Evolutionary conservation across 2,329 filamentous ascomycete genomes (phyloP).

Genomic region (Pseudogymnoascus pannorum): DNA sequence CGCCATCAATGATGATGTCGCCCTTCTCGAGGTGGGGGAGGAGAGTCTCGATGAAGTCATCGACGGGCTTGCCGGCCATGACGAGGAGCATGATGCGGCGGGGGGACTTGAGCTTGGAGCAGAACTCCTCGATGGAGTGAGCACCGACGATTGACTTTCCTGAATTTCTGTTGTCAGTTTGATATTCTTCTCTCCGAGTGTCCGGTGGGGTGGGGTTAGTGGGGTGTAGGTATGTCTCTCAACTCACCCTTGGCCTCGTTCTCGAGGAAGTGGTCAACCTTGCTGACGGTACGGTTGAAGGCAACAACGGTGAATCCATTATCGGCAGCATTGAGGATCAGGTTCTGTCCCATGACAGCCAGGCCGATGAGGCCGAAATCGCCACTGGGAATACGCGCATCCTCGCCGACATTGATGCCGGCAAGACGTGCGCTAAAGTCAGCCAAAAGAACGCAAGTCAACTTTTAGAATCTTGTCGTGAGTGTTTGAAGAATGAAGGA

Average conservation of each 20-base stretch:
- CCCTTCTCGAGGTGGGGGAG: slow-evolving; percentile 74
- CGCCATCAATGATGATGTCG: slow-evolving; percentile 99
- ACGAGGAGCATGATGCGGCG: slow-evolving; percentile 97
- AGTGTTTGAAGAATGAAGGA: neutral
- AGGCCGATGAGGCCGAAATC: slow-evolving; percentile 90
- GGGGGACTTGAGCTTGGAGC: slow-evolving; percentile 93
- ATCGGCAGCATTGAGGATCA: slow-evolving; percentile 85
- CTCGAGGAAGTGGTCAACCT: slow-evolving; percentile 89
- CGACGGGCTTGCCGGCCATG: slow-evolving; percentile 95
- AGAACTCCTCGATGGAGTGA: slow-evolving; percentile 88
- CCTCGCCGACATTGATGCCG: slow-evolving; percentile 63
- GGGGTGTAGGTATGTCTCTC: neutral
- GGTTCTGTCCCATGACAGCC: slow-evolving; percentile 85
- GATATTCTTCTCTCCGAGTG: slow-evolving; percentile 30
- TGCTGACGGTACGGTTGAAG: slow-evolving; percentile 97
- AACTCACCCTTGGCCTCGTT: slow-evolving; percentile 75
- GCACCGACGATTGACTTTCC: slow-evolving; percentile 93
- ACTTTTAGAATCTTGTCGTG: slow-evolving; percentile 16
- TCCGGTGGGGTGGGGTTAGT: neutral
- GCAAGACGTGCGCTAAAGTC: slow-evolving; percentile 62
- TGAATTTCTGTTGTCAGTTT: slow-evolving; percentile 30
- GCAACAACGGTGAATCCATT: slow-evolving; percentile 94
- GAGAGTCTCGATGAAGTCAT: slow-evolving; percentile 97
- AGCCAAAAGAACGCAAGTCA: slow-evolving; percentile 25
- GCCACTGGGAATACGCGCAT: slow-evolving; percentile 42